These are phyloP conservation scores for Coniosporium tulheliwenetii DNA, from an alignment of 2,329 filamentous ascomycete genomes.

Conservation along the genomic window DNA sequence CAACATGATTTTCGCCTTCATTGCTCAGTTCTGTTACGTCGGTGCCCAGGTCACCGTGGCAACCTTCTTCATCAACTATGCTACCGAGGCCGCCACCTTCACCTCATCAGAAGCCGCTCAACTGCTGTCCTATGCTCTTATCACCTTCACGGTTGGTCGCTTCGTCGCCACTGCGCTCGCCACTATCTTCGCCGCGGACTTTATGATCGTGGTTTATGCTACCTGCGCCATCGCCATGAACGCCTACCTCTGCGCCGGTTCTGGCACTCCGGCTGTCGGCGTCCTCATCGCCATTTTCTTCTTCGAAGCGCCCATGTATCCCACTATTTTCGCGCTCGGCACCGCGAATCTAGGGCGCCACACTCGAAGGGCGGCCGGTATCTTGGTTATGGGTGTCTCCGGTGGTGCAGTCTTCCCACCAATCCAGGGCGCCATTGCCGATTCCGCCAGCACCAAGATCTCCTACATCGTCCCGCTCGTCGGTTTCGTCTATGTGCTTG, in stretches of 20 bases:
- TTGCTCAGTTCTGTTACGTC: constrained; percentile 21
- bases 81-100: constrained; percentile 9
- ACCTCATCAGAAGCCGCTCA: constrained; percentile 14
- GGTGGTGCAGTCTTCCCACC: constrained; percentile 20
- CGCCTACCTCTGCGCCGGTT: constrained; percentile 16
- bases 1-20: constrained; percentile 23
- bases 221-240: constrained; percentile 16
- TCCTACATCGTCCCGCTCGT: constrained; percentile 28
- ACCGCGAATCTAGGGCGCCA: constrained; percentile 22
- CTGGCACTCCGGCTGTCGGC: constrained; percentile 14
- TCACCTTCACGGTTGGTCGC: constrained; percentile 22
- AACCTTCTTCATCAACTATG: constrained; percentile 24
- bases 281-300: constrained; percentile 21
- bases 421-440: constrained; percentile 22
- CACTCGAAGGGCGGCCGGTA: constrained; percentile 23
- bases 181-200: constrained; percentile 18
- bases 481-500: constrained; percentile 25
- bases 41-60: constrained; percentile 20
- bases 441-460: constrained; percentile 22
- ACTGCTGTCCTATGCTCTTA: constrained; percentile 21
- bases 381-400: constrained; percentile 23
- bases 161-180: constrained; percentile 20
- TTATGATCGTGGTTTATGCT: constrained; percentile 18
- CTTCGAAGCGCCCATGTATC: constrained; percentile 21
- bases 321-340: constrained; percentile 22